These are phyloP conservation scores for Phlebopus sp. DNA, from an alignment of 1,284 basidiomycete species.

Conservation along the genomic window DNA sequence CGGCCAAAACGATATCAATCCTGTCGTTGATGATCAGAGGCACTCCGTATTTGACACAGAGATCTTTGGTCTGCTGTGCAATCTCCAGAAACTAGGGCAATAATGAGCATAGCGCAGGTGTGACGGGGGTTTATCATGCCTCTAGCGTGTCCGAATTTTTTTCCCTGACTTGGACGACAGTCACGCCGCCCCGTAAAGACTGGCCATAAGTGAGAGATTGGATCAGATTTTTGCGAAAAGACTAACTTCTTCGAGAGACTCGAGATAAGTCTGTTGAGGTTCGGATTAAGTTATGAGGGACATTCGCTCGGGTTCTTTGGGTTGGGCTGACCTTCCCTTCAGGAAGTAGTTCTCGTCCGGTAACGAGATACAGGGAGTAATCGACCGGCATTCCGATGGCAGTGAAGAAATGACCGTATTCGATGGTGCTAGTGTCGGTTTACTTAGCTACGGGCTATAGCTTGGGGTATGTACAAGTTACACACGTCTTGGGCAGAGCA, in stretches of 20 bases:
- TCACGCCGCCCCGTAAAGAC: conserved; percentile 84
- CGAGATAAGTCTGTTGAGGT: conserved; percentile 61
- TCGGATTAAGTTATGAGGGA: conserved; percentile 1
- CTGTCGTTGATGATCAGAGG: conserved; percentile 93
- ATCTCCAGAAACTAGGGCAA: conserved; percentile 71
- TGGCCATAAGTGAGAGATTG: conserved; percentile 29
- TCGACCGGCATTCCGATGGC: conserved; percentile 41
- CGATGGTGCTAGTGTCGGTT: too few relatives aligned
- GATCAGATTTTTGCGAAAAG: not conserved
- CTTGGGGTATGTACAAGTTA: too few relatives aligned
- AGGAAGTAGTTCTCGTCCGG: conserved; percentile 77
- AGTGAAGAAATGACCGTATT: too few relatives aligned
- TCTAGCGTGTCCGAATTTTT: conserved; percentile 79
- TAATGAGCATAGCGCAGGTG: not conserved
- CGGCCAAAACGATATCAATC: conserved; percentile 81
- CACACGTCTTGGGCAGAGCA: too few relatives aligned
- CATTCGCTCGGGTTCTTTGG: not conserved
- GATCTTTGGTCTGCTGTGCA: conserved; percentile 64
- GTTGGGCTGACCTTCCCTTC: conserved; percentile 61
- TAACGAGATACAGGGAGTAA: conserved; percentile 85
- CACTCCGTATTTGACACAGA: conserved; percentile 81
- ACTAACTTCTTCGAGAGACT: conserved; percentile 74
- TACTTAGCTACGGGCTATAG: too few relatives aligned
- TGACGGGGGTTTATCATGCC: conserved; percentile 38
- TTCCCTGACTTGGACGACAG: conserved; percentile 87